Conservation (phyloP, 371 early-diverging fungal species). For the Circinella minor region DNA sequence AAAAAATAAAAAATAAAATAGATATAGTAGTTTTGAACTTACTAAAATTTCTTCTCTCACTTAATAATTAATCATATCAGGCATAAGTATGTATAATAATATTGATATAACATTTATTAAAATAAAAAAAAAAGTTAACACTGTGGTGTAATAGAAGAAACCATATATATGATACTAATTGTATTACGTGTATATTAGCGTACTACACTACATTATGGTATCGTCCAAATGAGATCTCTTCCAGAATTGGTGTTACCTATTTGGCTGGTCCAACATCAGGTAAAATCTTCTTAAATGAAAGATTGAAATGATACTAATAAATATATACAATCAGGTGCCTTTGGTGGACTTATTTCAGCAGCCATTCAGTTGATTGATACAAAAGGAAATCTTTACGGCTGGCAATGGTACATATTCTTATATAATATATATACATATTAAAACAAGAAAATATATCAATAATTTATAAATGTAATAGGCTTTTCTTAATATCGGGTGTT, state of each 20-base stretch:
- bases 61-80: conserved; percentile 29
- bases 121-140: too few species aligned
- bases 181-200: conserved; percentile 26
- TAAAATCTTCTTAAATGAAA: neutral
- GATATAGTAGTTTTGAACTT: too few species aligned
- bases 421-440: too few species aligned
- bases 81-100: conserved; percentile 30
- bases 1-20: too few species aligned
- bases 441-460: neutral
- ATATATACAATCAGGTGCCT: conserved; percentile 27
- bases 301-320: neutral
- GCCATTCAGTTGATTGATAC: conserved; percentile 52
- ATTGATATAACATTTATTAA: too few species aligned
- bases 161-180: neutral
- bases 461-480: conserved; percentile 14
- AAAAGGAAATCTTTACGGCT: conserved; percentile 45
- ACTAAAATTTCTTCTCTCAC: conserved; percentile 9
- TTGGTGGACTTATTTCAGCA: conserved; percentile 56
- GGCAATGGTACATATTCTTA: conserved; percentile 42
- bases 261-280: conserved; percentile 52
- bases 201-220: conserved; percentile 56
- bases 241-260: conserved; percentile 50
- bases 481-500: conserved; percentile 46
- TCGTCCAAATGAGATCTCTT: conserved; percentile 48
- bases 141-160: neutral